Evolutionary conservation across 305 asterid species (phyloP), one percentile per base, ranked within the genome.

Genomic region (Coffea humblotiana): DNA sequence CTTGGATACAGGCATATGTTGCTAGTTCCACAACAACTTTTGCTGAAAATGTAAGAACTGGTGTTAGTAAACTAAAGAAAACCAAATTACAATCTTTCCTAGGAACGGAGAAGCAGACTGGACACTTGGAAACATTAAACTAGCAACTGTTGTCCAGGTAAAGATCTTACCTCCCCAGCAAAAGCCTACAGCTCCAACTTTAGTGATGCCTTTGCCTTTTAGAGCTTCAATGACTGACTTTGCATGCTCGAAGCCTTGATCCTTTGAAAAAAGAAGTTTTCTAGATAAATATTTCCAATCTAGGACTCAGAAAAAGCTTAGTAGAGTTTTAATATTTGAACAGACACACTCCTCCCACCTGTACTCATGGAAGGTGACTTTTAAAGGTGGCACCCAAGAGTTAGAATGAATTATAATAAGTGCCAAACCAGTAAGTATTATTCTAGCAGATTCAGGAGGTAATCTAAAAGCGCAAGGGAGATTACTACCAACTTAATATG

Each of bases 161-260:
- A 32, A 63, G 60, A 70, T 27, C 66, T 70, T 21, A 90, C 94
- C 94, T 85, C 94, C 94, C 91, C 94, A 92, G 58, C 95, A 92
- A 80, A 88, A 89, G 77, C 97, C 97, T 27, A 54, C 94, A 64
- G 88, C 93, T 81, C 92, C 97, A 37, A 92, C 83, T 82, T 87
- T 88, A 64, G 85, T 81, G 75, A 85, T 54, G 67, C 93, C 91
- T 68, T 84, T 87, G 82, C 87, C 72, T 81, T 90, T 91, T 1
- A 92, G 73, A 80, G 90, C 91, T 84, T 88, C 90, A 76, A 92
- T 82, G 37, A 92, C 75, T 27, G 87, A 88, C 70, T 90, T 92
- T 73, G 93, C 91, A 81, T 88, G 86, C 80, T 88, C 91, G 40
- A 89, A 87, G 66, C 82, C 91, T 84, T 91, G 83, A 82, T 86